Conservation (phyloP, 23 red algal genomes). For the Gracilaria vermiculophylla region DNA sequence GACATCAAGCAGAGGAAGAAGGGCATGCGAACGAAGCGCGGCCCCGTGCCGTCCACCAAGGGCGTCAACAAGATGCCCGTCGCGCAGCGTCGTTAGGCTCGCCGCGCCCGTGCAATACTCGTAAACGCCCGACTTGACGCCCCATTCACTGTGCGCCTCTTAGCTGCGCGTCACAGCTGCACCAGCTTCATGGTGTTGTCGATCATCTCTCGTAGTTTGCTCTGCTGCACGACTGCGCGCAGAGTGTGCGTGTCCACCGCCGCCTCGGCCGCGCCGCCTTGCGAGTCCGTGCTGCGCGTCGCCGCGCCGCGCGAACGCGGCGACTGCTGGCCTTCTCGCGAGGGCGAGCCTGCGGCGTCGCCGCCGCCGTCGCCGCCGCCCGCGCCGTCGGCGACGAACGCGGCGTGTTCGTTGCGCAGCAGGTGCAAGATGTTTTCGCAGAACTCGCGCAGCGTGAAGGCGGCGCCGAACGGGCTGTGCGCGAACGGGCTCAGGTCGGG, state of each 20-base stretch:
- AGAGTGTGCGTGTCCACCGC: neutral
- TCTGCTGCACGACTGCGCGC: neutral
- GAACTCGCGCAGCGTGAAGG: constrained; percentile 33
- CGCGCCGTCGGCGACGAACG: neutral
- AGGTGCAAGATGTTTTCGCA: constrained; percentile 30
- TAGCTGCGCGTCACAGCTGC: neutral
- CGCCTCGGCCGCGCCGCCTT: too few relatives aligned
- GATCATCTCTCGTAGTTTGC: neutral
- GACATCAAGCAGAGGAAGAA: constrained; percentile 91
- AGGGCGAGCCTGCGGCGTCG: neutral
- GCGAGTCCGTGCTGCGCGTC: neutral
- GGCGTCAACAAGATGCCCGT: constrained; percentile 57
- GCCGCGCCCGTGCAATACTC: too few relatives aligned
- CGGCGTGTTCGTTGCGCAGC: constrained; percentile 7
- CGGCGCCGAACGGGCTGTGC: neutral
- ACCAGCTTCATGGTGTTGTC: constrained; percentile 14
- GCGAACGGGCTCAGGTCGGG: neutral
- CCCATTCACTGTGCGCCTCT: neutral
- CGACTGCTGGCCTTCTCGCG: neutral
- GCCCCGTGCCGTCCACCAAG: neutral
- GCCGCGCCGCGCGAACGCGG: neutral
- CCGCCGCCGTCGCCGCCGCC: neutral
- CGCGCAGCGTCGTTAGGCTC: constrained; percentile 52
- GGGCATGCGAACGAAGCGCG: constrained; percentile 30
- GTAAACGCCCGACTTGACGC: too few relatives aligned